These are phyloP conservation scores for Puccinia hordei DNA, from an alignment of 1,284 basidiomycete species.

Conservation along the genomic window DNA sequence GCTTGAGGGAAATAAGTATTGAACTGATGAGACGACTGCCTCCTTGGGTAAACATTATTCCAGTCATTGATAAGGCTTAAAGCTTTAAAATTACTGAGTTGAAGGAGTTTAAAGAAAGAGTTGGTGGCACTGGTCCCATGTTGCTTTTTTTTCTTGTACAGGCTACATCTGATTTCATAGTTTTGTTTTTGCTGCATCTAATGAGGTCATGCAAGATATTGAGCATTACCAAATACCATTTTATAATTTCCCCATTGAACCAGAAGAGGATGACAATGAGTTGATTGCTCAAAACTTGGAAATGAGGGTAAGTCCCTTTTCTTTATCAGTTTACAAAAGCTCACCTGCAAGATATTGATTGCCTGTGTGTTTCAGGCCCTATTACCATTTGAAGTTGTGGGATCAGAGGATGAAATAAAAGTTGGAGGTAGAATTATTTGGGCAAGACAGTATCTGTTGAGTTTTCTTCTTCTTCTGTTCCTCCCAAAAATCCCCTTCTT, in stretches of 20 bases:
- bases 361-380: conserved; percentile 65
- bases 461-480: too few relatives aligned
- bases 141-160: not conserved
- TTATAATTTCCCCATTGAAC: conserved; percentile 68
- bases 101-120: conserved; percentile 92
- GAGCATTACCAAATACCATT: conserved; percentile 97
- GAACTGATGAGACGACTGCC: conserved; percentile 95
- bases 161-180: too few relatives aligned
- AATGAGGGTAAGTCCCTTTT: conserved; percentile 53
- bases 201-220: conserved; percentile 96
- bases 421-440: conserved; percentile 81
- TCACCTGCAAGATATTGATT: too few relatives aligned
- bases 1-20: conserved; percentile 94
- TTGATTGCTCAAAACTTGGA: conserved; percentile 88
- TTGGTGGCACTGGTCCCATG: conserved; percentile 60
- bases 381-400: conserved; percentile 95
- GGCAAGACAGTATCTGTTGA: conserved; percentile 89
- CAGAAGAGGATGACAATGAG: conserved; percentile 77
- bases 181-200: too few relatives aligned
- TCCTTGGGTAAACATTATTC: conserved; percentile 97
- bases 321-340: too few relatives aligned
- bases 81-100: conserved; percentile 88
- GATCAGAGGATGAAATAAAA: conserved; percentile 94
- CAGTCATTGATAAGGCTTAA: conserved; percentile 96
- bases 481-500: too few relatives aligned